Conservation (phyloP, 768 basidiomycete genomes). For the Russula lepida region DNA sequence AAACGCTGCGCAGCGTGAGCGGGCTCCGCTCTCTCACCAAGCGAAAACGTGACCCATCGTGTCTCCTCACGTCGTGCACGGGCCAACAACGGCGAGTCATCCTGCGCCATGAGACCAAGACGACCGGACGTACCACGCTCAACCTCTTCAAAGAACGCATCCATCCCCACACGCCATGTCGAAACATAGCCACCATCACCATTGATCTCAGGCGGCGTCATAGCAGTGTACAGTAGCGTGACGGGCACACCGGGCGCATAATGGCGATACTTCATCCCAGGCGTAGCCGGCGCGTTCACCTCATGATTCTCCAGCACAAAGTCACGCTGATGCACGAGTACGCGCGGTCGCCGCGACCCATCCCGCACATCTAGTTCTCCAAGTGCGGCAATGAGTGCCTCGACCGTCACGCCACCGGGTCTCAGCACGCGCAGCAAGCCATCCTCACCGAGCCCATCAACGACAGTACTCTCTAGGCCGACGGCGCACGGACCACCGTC, state of each 20-base stretch:
- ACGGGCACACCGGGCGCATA: slow-evolving; percentile 91
- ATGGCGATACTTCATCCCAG: slow-evolving; percentile 98
- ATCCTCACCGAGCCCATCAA: slow-evolving; percentile 74
- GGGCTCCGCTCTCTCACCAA: slow-evolving; percentile 46
- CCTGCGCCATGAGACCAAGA: slow-evolving; percentile 63
- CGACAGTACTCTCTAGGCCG: slow-evolving; percentile 92
- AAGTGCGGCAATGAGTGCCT: slow-evolving; percentile 61
- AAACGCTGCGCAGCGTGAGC: slow-evolving; percentile 68
- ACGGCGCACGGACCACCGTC: slow-evolving; percentile 90
- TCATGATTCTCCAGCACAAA: slow-evolving; percentile 53
- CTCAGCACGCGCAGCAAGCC: slow-evolving; percentile 75
- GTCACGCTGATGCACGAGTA: slow-evolving; percentile 75
- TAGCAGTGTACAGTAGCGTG: slow-evolving; percentile 52
- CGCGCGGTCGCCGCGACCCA: slow-evolving; percentile 24
- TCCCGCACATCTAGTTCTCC: slow-evolving; percentile 28
- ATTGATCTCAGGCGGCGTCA: slow-evolving; percentile 28
- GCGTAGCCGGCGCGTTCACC: slow-evolving; percentile 82
- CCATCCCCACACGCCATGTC: slow-evolving; percentile 26
- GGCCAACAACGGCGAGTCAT: slow-evolving; percentile 40
- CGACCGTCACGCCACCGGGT: slow-evolving; percentile 89
- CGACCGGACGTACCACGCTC: slow-evolving; percentile 14
- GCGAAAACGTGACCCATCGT: slow-evolving; percentile 46
- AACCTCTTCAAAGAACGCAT: slow-evolving; percentile 36
- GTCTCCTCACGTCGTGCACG: slow-evolving; percentile 28
- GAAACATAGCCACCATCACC: slow-evolving; percentile 23